Evolutionary conservation across 129 eudicot species (phyloP).

Genomic region (Mikania micrantha): DNA sequence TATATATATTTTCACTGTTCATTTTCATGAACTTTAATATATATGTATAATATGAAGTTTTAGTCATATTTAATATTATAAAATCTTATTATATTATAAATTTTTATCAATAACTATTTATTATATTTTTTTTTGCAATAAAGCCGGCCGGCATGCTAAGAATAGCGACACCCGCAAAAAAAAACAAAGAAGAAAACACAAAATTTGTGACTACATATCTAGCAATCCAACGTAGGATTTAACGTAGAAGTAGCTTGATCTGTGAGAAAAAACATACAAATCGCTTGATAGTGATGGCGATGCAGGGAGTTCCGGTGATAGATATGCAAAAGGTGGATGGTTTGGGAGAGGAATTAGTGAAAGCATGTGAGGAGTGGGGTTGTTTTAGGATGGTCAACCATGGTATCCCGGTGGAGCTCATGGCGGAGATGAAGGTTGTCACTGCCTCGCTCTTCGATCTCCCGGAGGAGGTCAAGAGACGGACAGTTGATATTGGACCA

Average conservation of each 20-base stretch:
- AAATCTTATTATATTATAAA: too few species aligned
- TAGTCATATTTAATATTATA: too few species aligned
- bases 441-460: constrained; percentile 34
- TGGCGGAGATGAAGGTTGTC: constrained; percentile 50
- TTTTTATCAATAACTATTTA: too few species aligned
- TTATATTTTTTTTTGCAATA: too few species aligned
- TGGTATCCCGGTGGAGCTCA: constrained; percentile 24
- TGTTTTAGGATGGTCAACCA: constrained; percentile 58
- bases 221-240: not conserved
- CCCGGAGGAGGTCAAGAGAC: constrained; percentile 37
- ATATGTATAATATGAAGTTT: too few species aligned
- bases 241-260: too few species aligned
- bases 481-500: constrained; percentile 14
- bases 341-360: constrained; percentile 21
- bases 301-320: constrained; percentile 29
- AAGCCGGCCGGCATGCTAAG: not conserved
- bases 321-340: constrained; percentile 34
- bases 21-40: too few species aligned
- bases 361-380: constrained; percentile 47
- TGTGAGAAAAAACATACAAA: too few species aligned
- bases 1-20: too few species aligned
- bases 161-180: not conserved
- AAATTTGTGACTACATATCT: not conserved
- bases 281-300: not conserved
- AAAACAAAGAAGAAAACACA: not conserved